These are phyloP conservation scores for Cutaneotrichosporon mucoides DNA, from an alignment of 1,284 basidiomycete species.

Conservation along the genomic window DNA sequence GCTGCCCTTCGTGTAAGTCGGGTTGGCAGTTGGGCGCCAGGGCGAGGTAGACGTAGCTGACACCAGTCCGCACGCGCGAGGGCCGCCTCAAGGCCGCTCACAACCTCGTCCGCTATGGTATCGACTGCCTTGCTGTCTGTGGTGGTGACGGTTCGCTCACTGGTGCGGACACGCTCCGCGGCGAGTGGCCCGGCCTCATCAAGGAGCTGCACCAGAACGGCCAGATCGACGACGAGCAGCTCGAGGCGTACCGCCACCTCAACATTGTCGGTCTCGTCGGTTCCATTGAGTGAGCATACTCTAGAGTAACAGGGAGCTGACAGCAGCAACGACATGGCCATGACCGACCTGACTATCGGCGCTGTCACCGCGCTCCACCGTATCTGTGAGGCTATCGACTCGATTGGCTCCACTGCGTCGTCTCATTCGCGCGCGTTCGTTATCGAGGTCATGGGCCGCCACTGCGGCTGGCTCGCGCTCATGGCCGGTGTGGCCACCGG, in stretches of 20 bases:
- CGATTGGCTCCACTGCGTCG: slow-evolving; percentile 92
- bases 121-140: slow-evolving; percentile 93
- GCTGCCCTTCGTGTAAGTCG: slow-evolving; percentile 65
- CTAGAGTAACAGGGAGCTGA: slow-evolving; percentile 1
- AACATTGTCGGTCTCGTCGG: slow-evolving; percentile 96
- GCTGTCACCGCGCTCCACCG: slow-evolving; percentile 91
- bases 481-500: slow-evolving; percentile 89
- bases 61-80: slow-evolving; percentile 68
- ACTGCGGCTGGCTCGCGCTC: slow-evolving; percentile 96
- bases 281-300: slow-evolving; percentile 73
- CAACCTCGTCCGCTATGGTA: slow-evolving; percentile 92
- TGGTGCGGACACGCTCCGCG: slow-evolving; percentile 87
- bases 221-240: slow-evolving; percentile 71
- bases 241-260: slow-evolving; percentile 69
- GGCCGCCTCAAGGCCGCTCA: slow-evolving; percentile 80
- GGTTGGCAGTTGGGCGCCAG: background rate
- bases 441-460: slow-evolving; percentile 96
- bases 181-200: slow-evolving; percentile 87
- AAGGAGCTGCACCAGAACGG: slow-evolving; percentile 61
- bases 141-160: slow-evolving; percentile 96
- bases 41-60: background rate
- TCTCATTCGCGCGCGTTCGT: slow-evolving; percentile 98
- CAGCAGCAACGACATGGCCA: slow-evolving; percentile 82
- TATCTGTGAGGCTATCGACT: slow-evolving; percentile 96
- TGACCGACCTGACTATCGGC: slow-evolving; percentile 96